Evolutionary conservation across 202 grass and related monocot genomes (phyloP), one percentile per base, ranked within the genome.

Genomic region (Schoenoplectus tabernaemontani): DNA sequence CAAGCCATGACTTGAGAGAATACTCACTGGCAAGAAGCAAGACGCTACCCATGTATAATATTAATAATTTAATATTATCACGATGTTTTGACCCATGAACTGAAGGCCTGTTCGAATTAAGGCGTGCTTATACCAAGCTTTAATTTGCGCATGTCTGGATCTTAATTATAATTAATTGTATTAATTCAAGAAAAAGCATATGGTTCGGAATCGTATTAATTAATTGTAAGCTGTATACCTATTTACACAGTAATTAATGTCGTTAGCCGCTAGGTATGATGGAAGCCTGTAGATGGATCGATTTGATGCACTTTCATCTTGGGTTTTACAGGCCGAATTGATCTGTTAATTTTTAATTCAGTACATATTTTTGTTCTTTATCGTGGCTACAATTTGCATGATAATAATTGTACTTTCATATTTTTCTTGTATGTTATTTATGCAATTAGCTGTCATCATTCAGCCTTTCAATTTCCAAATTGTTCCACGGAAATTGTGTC

Each of bases 191-290:
- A 32, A n/a, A 26, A 56, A 54, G 70, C 28, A 75, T 54, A 47
- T 56, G 26, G 47, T 75, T 74, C 41, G 19, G 9, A 51, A 10
- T 51, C 16, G 47, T 11, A 56, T 53, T 43, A 53, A 74, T 74
- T 53, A 34, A 33, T n/a, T 74, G 23, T 50, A n/a, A 51, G 13
- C 2, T 32, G 44, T 72, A 50, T 72, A 11, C 30, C 3, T 30
- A 23, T 15, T 33, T 73, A 24, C 13, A 24, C 44, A 50, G 68
- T 73, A 33, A 73, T 73, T 73, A 53, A 73, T 73, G 69, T 73
- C 13, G 4, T 43, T 73, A 50, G 67, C 34, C 4, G 61, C 7
- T 64, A 64, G 61, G 20, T 47, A 28, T 43, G 4, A 41, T 43
- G 33, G 22, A 70, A 48, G 42, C 67, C 16, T 48, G 41, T 9